A percentile compares a stretch with the other conserved stretches of the same genome.
phyloP scores from a whole-genome alignment of 208 protist species.

The Acanthamoeba royreba region DNA sequence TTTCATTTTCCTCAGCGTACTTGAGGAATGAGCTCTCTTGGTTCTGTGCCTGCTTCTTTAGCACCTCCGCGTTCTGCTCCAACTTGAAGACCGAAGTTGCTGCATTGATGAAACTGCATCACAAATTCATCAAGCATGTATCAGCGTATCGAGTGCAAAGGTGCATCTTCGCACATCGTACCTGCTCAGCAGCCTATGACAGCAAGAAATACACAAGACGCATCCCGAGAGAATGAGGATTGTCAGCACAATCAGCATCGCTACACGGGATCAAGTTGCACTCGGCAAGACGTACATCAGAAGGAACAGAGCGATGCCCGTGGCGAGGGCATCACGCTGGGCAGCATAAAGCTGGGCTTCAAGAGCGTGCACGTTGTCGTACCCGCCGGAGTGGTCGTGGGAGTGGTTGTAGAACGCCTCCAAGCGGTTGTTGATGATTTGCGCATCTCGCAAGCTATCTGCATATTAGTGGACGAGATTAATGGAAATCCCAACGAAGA shows the following conservation, averaged over 20 bases:
- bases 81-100: not conserved
- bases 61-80: slow-evolving; percentile 19
- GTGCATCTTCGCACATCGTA: too few species aligned
- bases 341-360: not conserved
- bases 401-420: not conserved
- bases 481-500: not conserved
- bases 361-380: not conserved
- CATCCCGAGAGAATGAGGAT: too few species aligned
- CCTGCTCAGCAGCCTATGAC: not conserved
- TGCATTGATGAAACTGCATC: not conserved
- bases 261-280: too few species aligned
- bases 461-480: too few species aligned
- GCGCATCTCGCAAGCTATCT: not conserved
- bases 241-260: too few species aligned
- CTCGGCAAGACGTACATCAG: not conserved
- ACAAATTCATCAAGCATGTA: not conserved
- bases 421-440: not conserved
- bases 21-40: not conserved
- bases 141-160: too few species aligned
- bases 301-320: not conserved
- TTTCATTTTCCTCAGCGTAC: slow-evolving; percentile 14
- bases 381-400: not conserved
- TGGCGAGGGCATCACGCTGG: not conserved
- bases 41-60: not conserved
- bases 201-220: too few species aligned